Base-by-base conservation (phyloP, 768 basidiomycete genomes). In the Lyophyllum decastes region DNA sequence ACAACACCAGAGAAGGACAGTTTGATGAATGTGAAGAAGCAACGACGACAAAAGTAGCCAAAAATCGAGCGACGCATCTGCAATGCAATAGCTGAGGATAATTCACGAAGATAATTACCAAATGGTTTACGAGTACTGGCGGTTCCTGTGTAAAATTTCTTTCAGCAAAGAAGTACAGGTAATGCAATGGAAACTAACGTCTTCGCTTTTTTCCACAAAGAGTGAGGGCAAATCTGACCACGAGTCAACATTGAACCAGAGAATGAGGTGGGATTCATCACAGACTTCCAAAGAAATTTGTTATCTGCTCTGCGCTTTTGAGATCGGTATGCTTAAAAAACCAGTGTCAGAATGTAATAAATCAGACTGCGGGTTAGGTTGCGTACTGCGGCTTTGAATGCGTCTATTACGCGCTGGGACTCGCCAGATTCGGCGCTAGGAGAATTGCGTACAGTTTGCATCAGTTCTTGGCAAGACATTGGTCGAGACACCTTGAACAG, bases 11-110 rank as follows among this genome's bases (percentile, higher is more conserved):
- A 78, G 62, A 88, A 92, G 0, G 92, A 90, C 2, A 94, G 75
- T 67, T 93, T 93, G 63, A 82, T 67, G 70, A 88, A 93, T 63
- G 82, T 87, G 49, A 91, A 79, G 59, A 81, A 87, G 66, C 89
- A 92, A 40, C 92, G 81, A 47, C 92, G 87, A 62, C 83, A 86
- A 66, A 93, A 94, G 64, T 85, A 90, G 2, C 91, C 93, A 68
- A 93, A 90, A 21, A 90, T 72, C 2, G 92, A 94, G 19, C 89
- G 85, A 25, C 89, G 85, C 52, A 77, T 78, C 92, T 93, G 52
- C 46, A 30, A 27, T 38, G 33, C 30, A 35, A 49, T 19, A 10
- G 49, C 56, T 33, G 21, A 35, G 26, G 10, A 16, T 1, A 27
- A 24, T 14, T 19, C 12, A 22, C 10, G 4, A 16, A 14, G 26